Evolutionary conservation across 257 asterid species (phyloP), one percentile per base, ranked within the genome.

Genomic region (Solanum dulcamara): DNA sequence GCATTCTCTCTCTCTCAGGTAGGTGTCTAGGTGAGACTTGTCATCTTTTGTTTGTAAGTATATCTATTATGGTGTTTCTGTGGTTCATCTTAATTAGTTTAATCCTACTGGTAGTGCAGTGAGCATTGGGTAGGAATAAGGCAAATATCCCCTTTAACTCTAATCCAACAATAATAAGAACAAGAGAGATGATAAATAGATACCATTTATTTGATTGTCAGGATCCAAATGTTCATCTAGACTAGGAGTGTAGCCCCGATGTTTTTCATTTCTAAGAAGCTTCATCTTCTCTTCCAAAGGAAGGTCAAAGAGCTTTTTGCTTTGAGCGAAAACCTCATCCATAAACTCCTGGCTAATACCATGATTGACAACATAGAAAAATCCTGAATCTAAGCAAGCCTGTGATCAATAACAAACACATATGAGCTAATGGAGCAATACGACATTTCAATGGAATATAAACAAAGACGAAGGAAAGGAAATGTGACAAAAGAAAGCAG

Each of bases 321-420:
- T 94, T 88, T 95, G 97, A 55, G 84, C 90, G 89, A 96, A 94
- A 81, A 96, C 94, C 85, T 92, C 93, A 64, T 92, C 96, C 97
- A 95, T 90, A 88, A 96, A 90, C 57, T 90, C 93, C 84, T 85
- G 89, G 86, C 87, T 89, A 68, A 96, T 96, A 50, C 98, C 96
- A 91, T 96, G 99, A 89, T 95, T 96, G 88, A 89, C 88, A 15
- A 95, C 92, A 90, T 92, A 94, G 90, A 96, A 96, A 92, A 96
- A 95, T 30, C 99, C 97, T 64, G 96, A 93, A 88, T 93, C 98
- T 64, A 92, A 85, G 92, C 98, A 94, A 66, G 98, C 97, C 99
- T 96, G 85, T 33, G 8, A 37, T 48, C 57, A 40, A 81, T 72
- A 50, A 80, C n/a, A 67, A 77, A n/a, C 81, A 74, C 32, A 62